Percentiles rank a stretch among this genome's conserved stretches.
phyloP scores from a whole-genome alignment of 139 green algal genomes.

The Chlamydomonas incerta region DNA sequence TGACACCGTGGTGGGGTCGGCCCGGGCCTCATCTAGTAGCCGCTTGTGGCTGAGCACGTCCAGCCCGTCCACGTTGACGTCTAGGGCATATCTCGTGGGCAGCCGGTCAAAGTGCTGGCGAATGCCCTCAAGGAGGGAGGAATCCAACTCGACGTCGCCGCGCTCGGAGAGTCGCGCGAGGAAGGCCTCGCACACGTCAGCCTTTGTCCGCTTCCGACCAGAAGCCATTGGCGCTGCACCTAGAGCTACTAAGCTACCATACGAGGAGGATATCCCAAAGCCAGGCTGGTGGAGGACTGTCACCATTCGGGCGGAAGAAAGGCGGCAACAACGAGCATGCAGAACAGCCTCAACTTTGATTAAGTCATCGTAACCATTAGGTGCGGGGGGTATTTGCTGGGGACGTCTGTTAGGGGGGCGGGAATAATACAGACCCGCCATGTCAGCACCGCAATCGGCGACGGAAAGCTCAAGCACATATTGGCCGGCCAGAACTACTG shows the following conservation, averaged over 20 bases:
- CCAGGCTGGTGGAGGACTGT: not conserved
- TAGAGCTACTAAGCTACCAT: constrained; percentile 33
- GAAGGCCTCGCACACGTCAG: constrained; percentile 76
- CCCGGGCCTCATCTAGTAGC: constrained; percentile 88
- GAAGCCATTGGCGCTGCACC: constrained; percentile 36
- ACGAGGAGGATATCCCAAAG: constrained; percentile 10
- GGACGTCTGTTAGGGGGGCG: too few relatives aligned
- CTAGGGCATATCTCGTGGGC: constrained; percentile 89
- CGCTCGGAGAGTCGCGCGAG: constrained; percentile 69
- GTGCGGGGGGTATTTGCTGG: too few relatives aligned
- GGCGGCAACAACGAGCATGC: too few relatives aligned
- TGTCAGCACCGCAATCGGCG: too few relatives aligned
- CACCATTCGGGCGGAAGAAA: not conserved
- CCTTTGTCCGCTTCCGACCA: constrained; percentile 59
- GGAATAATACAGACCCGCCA: too few relatives aligned
- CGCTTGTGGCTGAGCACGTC: constrained; percentile 95
- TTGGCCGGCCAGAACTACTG: too few relatives aligned
- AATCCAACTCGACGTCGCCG: constrained; percentile 73
- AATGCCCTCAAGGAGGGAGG: constrained; percentile 74
- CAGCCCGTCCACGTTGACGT: constrained; percentile 89
- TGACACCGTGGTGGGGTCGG: constrained; percentile 81
- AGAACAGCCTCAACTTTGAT: too few relatives aligned
- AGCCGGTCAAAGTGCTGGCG: constrained; percentile 85
- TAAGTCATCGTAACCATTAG: too few relatives aligned
- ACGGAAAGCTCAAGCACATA: too few relatives aligned